These are phyloP conservation scores for Mycena rebaudengoi DNA, from an alignment of 768 basidiomycete species.

Conservation along the genomic window DNA sequence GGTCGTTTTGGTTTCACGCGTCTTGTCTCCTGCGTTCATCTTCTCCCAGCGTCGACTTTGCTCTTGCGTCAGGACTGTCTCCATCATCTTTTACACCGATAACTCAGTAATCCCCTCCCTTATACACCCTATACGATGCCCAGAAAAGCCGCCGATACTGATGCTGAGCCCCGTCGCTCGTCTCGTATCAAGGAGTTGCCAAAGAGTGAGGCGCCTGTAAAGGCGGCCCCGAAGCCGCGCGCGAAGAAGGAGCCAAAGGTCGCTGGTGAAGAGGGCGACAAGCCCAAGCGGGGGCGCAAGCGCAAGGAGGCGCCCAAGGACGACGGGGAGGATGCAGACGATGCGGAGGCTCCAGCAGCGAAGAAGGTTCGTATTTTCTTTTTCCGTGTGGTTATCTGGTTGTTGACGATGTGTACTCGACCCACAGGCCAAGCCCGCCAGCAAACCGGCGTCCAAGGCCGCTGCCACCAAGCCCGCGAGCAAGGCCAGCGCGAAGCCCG, in stretches of 20 bases:
- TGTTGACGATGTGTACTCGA: conserved; percentile 26
- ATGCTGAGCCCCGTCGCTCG: conserved; percentile 70
- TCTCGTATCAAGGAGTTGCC: conserved; percentile 78
- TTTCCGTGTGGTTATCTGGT: conserved; percentile 3
- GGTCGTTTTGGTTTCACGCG: conserved; percentile 18
- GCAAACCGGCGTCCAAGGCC: conserved; percentile 49
- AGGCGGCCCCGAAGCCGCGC: conserved; percentile 74
- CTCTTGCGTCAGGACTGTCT: too few species aligned
- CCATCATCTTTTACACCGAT: too few species aligned
- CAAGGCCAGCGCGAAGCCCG: conserved; percentile 58
- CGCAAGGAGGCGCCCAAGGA: conserved; percentile 47
- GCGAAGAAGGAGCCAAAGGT: conserved; percentile 54
- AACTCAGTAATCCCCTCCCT: too few species aligned
- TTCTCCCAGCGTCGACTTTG: conserved; percentile 3
- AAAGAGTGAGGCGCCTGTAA: conserved; percentile 57
- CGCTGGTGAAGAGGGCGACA: conserved; percentile 56
- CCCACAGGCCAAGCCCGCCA: conserved; percentile 48
- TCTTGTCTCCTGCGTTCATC: conserved; percentile 19
- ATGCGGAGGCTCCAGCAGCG: conserved; percentile 59
- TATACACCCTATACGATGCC: conserved; percentile 57
- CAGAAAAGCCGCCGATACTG: conserved; percentile 66
- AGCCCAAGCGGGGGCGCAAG: conserved; percentile 61
- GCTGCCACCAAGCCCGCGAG: conserved; percentile 51
- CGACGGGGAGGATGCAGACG: conserved; percentile 40
- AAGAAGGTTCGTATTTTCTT: conserved; percentile 62